Evolutionary conservation across 441 rosid genomes (phyloP).

Genomic region (Syzygium malaccense): DNA sequence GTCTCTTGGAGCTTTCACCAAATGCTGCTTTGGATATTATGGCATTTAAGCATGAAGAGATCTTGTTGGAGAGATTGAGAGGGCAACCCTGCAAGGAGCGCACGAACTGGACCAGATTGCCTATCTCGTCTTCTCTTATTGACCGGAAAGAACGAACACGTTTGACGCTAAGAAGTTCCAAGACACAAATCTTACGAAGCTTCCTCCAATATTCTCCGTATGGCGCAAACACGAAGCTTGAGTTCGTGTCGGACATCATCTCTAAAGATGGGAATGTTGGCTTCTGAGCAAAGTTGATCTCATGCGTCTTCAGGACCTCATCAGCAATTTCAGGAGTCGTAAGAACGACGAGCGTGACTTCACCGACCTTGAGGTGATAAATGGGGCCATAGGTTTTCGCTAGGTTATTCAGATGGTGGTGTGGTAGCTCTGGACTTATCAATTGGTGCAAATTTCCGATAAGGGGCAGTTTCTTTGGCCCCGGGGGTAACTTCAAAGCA

Average conservation of each 20-base stretch:
- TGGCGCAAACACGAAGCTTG: neutral
- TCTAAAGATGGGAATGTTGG: neutral
- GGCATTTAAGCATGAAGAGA: neutral
- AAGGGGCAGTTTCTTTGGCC: neutral
- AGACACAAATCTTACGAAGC: neutral
- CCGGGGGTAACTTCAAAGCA: neutral
- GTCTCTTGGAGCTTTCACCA: neutral
- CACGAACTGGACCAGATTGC: neutral
- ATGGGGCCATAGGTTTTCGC: neutral
- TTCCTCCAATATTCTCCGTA: neutral
- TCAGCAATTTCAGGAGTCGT: neutral
- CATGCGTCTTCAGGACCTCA: neutral
- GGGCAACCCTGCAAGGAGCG: neutral
- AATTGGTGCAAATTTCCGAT: neutral
- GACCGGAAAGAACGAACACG: neutral
- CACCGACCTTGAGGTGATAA: neutral
- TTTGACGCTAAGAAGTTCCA: neutral
- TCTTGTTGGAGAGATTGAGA: neutral
- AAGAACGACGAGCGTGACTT: neutral
- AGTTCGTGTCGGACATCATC: neutral
- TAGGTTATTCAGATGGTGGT: neutral
- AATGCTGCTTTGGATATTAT: neutral
- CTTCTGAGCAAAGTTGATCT: neutral
- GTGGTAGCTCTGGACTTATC: neutral
- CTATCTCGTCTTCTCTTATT: neutral